These are phyloP conservation scores for Fagopyrum homotropicum DNA, from an alignment of 148 eudicot species.

Conservation along the genomic window DNA sequence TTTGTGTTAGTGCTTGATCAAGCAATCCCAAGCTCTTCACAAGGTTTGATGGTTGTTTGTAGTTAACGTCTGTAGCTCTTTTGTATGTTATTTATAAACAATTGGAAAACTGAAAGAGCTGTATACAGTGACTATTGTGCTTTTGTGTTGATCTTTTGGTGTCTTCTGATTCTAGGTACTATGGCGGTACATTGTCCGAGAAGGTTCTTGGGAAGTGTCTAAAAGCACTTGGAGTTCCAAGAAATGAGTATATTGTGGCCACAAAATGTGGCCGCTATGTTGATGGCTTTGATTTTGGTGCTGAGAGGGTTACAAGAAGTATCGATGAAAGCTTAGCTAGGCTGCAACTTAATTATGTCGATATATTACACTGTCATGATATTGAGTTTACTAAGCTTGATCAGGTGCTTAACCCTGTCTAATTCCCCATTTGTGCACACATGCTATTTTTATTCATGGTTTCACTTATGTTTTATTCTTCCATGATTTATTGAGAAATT, in stretches of 20 bases:
- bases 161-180: slow-evolving; percentile 41
- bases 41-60: neutral
- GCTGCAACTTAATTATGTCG: slow-evolving; percentile 95
- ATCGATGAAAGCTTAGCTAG: slow-evolving; percentile 93
- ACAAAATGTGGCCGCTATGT: slow-evolving; percentile 90
- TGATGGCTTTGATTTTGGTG: slow-evolving; percentile 95
- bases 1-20: neutral
- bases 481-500: neutral
- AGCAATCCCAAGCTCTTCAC: neutral
- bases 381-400: slow-evolving; percentile 93
- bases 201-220: slow-evolving; percentile 71
- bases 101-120: neutral
- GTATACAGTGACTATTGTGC: neutral
- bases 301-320: slow-evolving; percentile 88
- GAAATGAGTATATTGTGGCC: slow-evolving; percentile 76
- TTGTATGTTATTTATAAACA: neutral
- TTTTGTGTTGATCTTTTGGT: neutral
- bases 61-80: neutral
- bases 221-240: slow-evolving; percentile 75
- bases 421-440: neutral
- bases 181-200: slow-evolving; percentile 94
- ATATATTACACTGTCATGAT: slow-evolving; percentile 93
- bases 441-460: neutral
- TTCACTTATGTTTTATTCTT: neutral
- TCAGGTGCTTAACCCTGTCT: slow-evolving; percentile 45